Evolutionary conservation across 495 filamentous ascomycete species (phyloP).

Genomic region (Hypomontagnella monticulosa): DNA sequence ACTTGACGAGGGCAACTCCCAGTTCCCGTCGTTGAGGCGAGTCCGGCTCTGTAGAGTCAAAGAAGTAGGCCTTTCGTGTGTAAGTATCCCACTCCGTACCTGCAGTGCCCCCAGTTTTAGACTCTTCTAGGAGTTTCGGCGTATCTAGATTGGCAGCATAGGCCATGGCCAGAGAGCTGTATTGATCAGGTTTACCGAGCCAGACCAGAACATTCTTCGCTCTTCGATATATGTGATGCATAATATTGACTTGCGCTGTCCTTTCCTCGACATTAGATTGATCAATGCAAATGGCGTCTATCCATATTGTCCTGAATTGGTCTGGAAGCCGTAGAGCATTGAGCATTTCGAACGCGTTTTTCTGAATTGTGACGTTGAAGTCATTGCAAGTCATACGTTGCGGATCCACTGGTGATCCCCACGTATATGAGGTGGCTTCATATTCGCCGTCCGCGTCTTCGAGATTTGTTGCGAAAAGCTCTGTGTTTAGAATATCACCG

Average conservation of each 20-base stretch:
- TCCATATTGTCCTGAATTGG: conserved; percentile 29
- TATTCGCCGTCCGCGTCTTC: conserved; percentile 18
- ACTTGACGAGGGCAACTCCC: conserved; percentile 21
- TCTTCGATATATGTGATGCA: conserved; percentile 36
- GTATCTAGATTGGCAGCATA: conserved; percentile 24
- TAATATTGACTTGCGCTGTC: conserved; percentile 30
- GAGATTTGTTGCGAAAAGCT: conserved; percentile 27
- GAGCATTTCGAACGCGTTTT: conserved; percentile 34
- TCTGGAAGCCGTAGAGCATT: conserved; percentile 21
- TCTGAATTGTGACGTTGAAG: conserved; percentile 21
- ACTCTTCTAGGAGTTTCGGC: conserved; percentile 6
- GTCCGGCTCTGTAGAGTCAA: conserved; percentile 16
- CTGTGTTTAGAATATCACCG: conserved; percentile 17
- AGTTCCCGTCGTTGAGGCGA: not conserved
- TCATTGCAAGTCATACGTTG: conserved; percentile 19
- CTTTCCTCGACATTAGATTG: conserved; percentile 34
- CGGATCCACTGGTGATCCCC: conserved; percentile 30
- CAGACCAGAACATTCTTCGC: conserved; percentile 24
- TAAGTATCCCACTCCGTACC: conserved; percentile 5
- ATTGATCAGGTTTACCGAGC: conserved; percentile 26
- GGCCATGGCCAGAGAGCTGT: conserved; percentile 16
- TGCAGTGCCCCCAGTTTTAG: not conserved
- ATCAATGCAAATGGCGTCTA: conserved; percentile 34
- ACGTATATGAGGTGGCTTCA: conserved; percentile 37
- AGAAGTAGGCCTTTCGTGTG: conserved; percentile 29